Percentiles rank a stretch among this genome's conserved stretches.
phyloP scores from a whole-genome alignment of 208 protist species.

The Crithidia bombi region DNA sequence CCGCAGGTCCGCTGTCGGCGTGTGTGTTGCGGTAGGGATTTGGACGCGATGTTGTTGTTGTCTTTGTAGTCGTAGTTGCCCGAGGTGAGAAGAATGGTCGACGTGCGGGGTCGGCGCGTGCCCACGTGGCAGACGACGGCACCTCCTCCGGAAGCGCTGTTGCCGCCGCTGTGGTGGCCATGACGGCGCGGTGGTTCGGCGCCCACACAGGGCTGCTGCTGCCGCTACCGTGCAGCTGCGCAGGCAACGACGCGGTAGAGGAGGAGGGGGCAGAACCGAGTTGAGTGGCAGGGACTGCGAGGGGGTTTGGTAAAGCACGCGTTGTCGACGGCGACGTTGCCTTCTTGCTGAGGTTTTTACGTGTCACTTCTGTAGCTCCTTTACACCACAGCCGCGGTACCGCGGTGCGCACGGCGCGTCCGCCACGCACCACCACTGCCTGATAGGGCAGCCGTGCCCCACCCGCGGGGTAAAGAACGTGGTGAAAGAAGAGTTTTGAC shows the following conservation, averaged over 20 bases:
- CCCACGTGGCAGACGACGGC: constrained; percentile 26
- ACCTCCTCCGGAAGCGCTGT: constrained; percentile 6
- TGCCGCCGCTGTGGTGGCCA: neutral
- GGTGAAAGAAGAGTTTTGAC: constrained; percentile 82
- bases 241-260: neutral
- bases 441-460: constrained; percentile 72
- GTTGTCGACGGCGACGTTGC: neutral
- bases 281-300: constrained; percentile 42
- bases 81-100: constrained; percentile 31
- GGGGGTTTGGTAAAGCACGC: constrained; percentile 22
- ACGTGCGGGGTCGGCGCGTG: constrained; percentile 32
- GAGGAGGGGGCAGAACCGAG: constrained; percentile 13
- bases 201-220: constrained; percentile 1
- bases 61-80: neutral
- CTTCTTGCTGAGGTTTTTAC: neutral
- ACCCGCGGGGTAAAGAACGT: constrained; percentile 75
- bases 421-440: constrained; percentile 68
- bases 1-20: constrained; percentile 13
- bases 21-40: constrained; percentile 16
- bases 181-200: no score
- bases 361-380: neutral
- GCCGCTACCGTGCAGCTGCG: neutral
- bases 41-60: neutral
- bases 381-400: constrained; percentile 10
- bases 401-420: constrained; percentile 44